Conservation (phyloP, 192 early-diverging fungal species). For the Umbelopsis sp. region DNA sequence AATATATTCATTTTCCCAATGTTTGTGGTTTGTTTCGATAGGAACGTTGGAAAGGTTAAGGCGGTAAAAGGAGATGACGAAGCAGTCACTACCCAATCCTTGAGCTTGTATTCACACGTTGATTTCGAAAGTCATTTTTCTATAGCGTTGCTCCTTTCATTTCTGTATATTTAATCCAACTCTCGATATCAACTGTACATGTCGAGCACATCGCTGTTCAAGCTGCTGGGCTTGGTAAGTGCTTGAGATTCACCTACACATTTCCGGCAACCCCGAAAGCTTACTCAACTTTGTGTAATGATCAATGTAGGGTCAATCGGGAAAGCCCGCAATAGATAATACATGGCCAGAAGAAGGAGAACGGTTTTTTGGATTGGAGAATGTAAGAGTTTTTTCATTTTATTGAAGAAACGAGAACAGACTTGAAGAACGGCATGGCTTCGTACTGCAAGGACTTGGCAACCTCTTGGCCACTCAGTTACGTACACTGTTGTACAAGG, state of each 20-base stretch:
- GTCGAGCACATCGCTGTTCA: conserved; percentile 52
- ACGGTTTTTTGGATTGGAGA: conserved; percentile 87
- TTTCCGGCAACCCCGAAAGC: conserved; percentile 11
- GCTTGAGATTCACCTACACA: too few relatives aligned
- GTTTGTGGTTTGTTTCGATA: too few relatives aligned
- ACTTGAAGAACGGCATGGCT: too few relatives aligned
- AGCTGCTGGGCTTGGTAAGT: conserved; percentile 59
- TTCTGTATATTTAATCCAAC: conserved; percentile 19
- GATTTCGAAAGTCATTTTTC: neutral
- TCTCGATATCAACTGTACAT: conserved; percentile 21
- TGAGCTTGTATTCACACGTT: conserved; percentile 12
- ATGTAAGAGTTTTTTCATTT: conserved; percentile 57
- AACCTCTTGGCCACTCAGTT: too few relatives aligned
- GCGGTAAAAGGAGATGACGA: too few relatives aligned
- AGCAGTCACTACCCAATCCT: conserved; percentile 4
- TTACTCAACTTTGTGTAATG: neutral
- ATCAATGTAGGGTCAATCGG: conserved; percentile 44
- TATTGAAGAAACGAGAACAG: too few relatives aligned
- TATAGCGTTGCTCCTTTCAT: neutral
- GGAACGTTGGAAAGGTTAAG: too few relatives aligned
- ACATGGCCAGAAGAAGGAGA: conserved; percentile 67
- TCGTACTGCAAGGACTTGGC: too few relatives aligned
- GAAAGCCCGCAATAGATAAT: conserved; percentile 43
- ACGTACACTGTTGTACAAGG: too few relatives aligned
- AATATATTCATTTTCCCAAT: too few relatives aligned